Evolutionary conservation across 345 rosid species (phyloP).

Genomic region (Citrus unshiu): DNA sequence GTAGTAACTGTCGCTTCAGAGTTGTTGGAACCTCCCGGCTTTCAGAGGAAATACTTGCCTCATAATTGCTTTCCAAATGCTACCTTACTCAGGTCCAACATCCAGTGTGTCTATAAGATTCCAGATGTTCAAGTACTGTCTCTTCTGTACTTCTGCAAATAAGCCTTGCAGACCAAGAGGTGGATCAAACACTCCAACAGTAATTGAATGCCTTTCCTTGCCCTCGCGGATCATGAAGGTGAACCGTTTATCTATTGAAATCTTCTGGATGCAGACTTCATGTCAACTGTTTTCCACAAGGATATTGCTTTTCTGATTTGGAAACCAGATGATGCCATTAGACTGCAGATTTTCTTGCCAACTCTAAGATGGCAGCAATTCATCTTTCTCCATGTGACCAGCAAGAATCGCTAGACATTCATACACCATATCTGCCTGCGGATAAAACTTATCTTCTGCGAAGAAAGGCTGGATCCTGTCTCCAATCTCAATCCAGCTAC

Average conservation of each 20-base stretch:
- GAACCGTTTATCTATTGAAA: neutral
- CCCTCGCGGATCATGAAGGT: neutral
- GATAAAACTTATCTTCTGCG: slow-evolving; percentile 38
- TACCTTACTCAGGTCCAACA: neutral
- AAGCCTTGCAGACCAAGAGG: neutral
- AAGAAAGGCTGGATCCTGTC: slow-evolving; percentile 46
- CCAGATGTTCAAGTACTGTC: neutral
- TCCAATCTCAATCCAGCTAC: slow-evolving; percentile 77
- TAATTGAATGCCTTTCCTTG: neutral
- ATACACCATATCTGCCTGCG: slow-evolving; percentile 29
- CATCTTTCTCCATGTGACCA: slow-evolving; percentile 50
- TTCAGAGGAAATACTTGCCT: neutral
- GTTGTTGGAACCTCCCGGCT: neutral
- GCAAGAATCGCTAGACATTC: slow-evolving; percentile 48
- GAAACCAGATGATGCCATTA: neutral
- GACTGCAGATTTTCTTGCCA: neutral
- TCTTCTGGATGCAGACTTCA: neutral
- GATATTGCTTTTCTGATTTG: neutral
- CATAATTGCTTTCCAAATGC: neutral
- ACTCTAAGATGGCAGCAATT: slow-evolving; percentile 6
- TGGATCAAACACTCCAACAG: neutral
- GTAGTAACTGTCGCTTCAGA: neutral
- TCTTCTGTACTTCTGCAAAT: neutral
- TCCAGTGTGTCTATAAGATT: neutral
- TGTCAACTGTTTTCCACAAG: neutral